Base-by-base conservation (phyloP, 2,329 filamentous ascomycete species). In the Coniella lustricola region DNA sequence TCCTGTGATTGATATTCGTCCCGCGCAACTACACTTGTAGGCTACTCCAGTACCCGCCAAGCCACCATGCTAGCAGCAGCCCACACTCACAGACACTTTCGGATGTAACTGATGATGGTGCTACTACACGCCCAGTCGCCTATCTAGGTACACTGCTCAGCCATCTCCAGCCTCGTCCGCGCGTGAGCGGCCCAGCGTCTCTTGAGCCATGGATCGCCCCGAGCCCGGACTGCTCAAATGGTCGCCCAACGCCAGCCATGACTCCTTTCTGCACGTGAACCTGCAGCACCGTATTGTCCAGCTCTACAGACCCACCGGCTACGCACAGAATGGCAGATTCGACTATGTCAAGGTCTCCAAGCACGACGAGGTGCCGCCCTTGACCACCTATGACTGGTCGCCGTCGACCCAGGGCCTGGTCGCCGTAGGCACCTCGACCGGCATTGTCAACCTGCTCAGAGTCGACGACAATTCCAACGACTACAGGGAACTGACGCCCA, bases 381-480 rank as follows among this genome's bases (percentile, higher is more conserved):
- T 84, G 50, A 84, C 77, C 37, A 81, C 80, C 4, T 84, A 82
- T 60, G 81, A 84, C 65, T 84, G 80, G 81, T 83, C 80, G 12
- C 77, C 80, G 21, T 72, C 71, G 25, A 69, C 77, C n/a, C 70
- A 74, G 29, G 80, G 82, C 44, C 71, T 90, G 8, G 76, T 93
- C 35, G 86, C 85, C 18, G 77, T 93, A 22, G 88, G 88, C 35
- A 86, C 85, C 10, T 77, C 81, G 13, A 82, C 81, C 34, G 88
- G 88, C 42, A 80, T 89, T 48, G 85, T 90, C 54, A 84, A 85
- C 54, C 69, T 94, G 17, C 67, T 93, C 48, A 77, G 82, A 52
- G 76, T 93, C 41, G 82, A 89, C 59, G 81, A 87, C 56, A 77
- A 80, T 55, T 83, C 75, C 45, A 88, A 78, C 59, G 77, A 75